Evolutionary conservation across 169 alveolate genomes (phyloP).

Genomic region (Plasmodium falciparum): DNA sequence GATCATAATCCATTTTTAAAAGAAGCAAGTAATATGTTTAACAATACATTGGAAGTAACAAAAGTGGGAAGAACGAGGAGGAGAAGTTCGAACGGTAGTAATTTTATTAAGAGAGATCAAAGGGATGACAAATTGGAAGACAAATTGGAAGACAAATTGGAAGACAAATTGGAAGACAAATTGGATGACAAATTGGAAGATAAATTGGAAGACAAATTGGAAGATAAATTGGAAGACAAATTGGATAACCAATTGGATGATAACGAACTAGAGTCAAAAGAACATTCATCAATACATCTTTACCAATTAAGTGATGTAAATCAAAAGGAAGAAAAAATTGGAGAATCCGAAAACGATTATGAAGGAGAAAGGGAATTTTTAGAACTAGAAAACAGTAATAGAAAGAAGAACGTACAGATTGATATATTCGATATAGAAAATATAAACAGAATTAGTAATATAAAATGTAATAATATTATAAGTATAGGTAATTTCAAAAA

Average conservation of each 20-base stretch:
- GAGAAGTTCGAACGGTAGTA: not conserved
- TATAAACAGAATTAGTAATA: constrained; percentile 51
- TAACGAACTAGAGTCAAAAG: not conserved
- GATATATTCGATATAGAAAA: constrained; percentile 65
- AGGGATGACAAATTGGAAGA: not conserved
- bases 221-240: too few species aligned
- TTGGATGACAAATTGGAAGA: not conserved
- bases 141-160: not conserved
- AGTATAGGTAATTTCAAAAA: constrained; percentile 75
- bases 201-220: not conserved
- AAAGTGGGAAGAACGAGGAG: not conserved
- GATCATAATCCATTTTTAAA: constrained; percentile 34
- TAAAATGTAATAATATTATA: constrained; percentile 69
- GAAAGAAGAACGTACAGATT: constrained; percentile 9
- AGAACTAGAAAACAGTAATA: constrained; percentile 33
- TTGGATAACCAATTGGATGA: not conserved
- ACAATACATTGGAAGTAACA: not conserved
- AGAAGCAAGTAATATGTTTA: constrained; percentile 16
- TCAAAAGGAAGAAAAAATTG: not conserved
- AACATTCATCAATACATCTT: too few species aligned
- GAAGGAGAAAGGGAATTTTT: constrained; percentile 40
- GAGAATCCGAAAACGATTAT: not conserved
- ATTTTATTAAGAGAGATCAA: not conserved
- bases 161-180: not conserved
- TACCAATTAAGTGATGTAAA: too few species aligned